Percentiles rank a stretch among this genome's conserved stretches.
phyloP scores from a whole-genome alignment of 1,139 yeast genomes.

The Maudiozyma humilis region DNA sequence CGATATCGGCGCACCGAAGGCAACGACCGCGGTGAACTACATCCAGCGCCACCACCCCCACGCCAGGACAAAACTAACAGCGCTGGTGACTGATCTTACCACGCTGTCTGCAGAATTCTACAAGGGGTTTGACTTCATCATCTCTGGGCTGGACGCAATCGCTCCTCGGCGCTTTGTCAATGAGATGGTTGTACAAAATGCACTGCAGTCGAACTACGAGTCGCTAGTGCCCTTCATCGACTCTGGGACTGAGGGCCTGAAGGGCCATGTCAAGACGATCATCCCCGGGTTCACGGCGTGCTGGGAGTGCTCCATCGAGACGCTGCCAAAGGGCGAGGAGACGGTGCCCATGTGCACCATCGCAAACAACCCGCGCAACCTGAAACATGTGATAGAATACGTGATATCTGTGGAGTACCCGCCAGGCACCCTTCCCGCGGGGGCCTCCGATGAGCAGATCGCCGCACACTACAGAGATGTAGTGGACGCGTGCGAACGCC shows the following conservation, averaged over 20 bases:
- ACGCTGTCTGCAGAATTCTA: constrained; percentile 61
- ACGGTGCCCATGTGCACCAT: constrained; percentile 77
- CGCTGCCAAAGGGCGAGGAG: constrained; percentile 51
- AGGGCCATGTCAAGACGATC: constrained; percentile 86
- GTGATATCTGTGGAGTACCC: constrained; percentile 53
- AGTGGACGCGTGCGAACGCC: constrained; percentile 42
- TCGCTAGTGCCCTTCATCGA: constrained; percentile 74
- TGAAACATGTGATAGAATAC: constrained; percentile 95
- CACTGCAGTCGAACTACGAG: constrained; percentile 44
- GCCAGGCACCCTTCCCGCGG: constrained; percentile 43
- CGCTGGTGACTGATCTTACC: constrained; percentile 63
- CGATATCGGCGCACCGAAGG: constrained; percentile 78
- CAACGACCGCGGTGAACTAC: constrained; percentile 65
- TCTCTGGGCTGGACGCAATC: constrained; percentile 85
- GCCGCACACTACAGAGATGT: constrained; percentile 42
- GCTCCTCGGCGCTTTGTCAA: constrained; percentile 93
- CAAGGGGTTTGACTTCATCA: constrained; percentile 58
- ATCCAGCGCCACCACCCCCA: constrained; percentile 31
- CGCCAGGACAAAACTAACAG: constrained; percentile 10
- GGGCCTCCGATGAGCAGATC: neutral
- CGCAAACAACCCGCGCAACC: constrained; percentile 85
- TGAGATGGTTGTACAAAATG: constrained; percentile 58
- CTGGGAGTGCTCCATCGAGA: constrained; percentile 82
- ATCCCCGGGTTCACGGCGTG: constrained; percentile 81
- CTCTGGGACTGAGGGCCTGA: constrained; percentile 93